Conservation (phyloP, 2,329 filamentous ascomycete genomes). For the Pyrenophora tritici-repentis region DNA sequence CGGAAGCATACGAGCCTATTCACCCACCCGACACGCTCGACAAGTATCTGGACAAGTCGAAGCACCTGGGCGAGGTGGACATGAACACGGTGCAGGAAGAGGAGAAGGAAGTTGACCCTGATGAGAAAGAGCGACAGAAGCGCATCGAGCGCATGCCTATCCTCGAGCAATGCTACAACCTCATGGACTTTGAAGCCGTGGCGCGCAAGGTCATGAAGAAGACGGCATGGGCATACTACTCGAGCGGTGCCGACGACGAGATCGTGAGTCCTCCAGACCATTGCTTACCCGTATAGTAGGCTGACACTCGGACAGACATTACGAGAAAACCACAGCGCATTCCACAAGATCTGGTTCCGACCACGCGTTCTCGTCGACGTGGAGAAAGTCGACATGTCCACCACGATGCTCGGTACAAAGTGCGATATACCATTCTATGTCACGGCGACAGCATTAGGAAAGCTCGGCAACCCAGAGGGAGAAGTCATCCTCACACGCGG, state of each 20-base stretch:
- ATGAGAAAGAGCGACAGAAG: slow-evolving; percentile 75
- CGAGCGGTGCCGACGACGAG: slow-evolving; percentile 86
- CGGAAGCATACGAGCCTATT: slow-evolving; percentile 59
- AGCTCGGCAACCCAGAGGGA: slow-evolving; percentile 90
- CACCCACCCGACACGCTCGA: slow-evolving; percentile 54
- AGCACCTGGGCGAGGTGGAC: slow-evolving; percentile 48
- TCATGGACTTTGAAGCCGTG: slow-evolving; percentile 87
- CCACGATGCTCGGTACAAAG: slow-evolving; percentile 91
- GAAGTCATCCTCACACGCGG: slow-evolving; percentile 89
- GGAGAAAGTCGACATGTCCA: slow-evolving; percentile 81
- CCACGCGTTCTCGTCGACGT: slow-evolving; percentile 89
- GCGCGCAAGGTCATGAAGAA: slow-evolving; percentile 92
- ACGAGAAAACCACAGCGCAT: slow-evolving; percentile 93
- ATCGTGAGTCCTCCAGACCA: slow-evolving; percentile 62
- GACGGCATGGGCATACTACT: slow-evolving; percentile 97
- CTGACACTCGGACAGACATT: slow-evolving; percentile 66
- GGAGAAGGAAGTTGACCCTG: slow-evolving; percentile 55
- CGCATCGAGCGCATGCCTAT: slow-evolving; percentile 57
- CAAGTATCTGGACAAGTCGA: slow-evolving; percentile 51
- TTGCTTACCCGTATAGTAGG: neutral
- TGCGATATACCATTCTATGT: slow-evolving; percentile 91
- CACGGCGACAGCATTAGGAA: slow-evolving; percentile 92
- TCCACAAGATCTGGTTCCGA: slow-evolving; percentile 97
- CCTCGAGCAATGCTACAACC: slow-evolving; percentile 53
- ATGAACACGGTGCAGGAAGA: slow-evolving; percentile 44